A percentile compares a stretch with the other conserved stretches of the same genome.
Evolutionary conservation across 805 yeast genomes (phyloP).

Genomic region (Grigorovia yakushimaensis): DNA sequence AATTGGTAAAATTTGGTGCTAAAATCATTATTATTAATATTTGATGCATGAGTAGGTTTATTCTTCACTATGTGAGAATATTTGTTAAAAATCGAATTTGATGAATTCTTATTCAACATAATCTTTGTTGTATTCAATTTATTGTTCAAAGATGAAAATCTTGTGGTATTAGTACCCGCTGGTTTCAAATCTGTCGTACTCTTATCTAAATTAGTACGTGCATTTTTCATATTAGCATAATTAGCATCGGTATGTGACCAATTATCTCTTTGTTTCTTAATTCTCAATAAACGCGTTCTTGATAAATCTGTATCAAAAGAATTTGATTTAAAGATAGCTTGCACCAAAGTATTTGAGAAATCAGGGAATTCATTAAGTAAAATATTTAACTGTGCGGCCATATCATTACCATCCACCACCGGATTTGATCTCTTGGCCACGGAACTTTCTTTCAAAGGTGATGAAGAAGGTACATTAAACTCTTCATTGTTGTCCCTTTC

Average conservation of each 20-base stretch:
- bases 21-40: not conserved
- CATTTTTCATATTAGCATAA: not conserved
- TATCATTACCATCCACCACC: slow-evolving; percentile 5
- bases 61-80: slow-evolving; percentile 24
- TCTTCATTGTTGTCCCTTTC: not conserved
- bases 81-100: slow-evolving; percentile 31
- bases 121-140: slow-evolving; percentile 19
- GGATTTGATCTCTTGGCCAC: not conserved
- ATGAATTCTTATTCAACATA: slow-evolving; percentile 26
- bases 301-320: slow-evolving; percentile 29
- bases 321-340: slow-evolving; percentile 32
- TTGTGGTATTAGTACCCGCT: not conserved
- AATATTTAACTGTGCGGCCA: slow-evolving; percentile 10
- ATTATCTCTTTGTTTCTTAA: slow-evolving; percentile 20
- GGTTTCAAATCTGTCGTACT: not conserved
- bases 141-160: not conserved
- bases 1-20: not conserved
- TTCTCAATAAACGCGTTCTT: slow-evolving; percentile 24
- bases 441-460: slow-evolving; percentile 16
- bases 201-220: not conserved
- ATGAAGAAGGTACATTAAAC: slow-evolving; percentile 17
- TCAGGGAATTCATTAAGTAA: slow-evolving; percentile 25
- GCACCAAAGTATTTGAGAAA: slow-evolving; percentile 28
- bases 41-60: not conserved
- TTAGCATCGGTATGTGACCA: slow-evolving; percentile 11